Evolutionary conservation across 2,329 filamentous ascomycete genomes (phyloP).

Genomic region (Diaporthe humulicola): DNA sequence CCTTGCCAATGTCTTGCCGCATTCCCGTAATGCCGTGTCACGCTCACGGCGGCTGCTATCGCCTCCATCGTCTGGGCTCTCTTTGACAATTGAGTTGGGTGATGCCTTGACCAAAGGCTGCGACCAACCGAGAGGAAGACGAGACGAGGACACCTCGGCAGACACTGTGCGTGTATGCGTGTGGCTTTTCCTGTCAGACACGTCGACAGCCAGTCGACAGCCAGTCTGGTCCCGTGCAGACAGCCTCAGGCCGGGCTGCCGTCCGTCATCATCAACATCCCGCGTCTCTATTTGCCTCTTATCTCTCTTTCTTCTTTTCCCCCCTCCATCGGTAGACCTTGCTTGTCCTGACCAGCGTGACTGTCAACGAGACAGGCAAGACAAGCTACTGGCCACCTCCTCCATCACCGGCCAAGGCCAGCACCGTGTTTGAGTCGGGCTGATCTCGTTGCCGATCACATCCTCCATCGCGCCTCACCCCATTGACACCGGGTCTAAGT

Average conservation of each 20-base stretch:
- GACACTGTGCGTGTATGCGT: background rate
- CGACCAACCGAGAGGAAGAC: background rate
- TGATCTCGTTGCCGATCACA: constrained; percentile 22
- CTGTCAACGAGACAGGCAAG: constrained; percentile 4
- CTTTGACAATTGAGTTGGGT: background rate
- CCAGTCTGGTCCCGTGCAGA: background rate
- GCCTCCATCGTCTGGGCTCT: background rate
- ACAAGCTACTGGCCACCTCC: background rate
- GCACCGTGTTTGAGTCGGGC: constrained; percentile 30
- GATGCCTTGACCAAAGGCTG: constrained; percentile 1
- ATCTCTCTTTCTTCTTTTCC: background rate
- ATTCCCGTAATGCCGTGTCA: background rate
- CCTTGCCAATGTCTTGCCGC: background rate
- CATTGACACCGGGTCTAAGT: constrained; percentile 4
- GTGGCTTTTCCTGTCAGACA: background rate
- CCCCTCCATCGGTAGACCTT: constrained; percentile 1
- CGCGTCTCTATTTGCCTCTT: background rate
- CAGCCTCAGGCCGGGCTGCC: background rate
- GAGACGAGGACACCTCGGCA: background rate
- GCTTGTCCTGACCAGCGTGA: constrained; percentile 20
- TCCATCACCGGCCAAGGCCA: constrained; percentile 20
- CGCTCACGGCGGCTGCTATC: background rate
- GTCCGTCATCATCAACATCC: constrained; percentile 1
- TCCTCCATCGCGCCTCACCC: background rate
- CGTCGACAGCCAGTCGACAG: background rate